Evolutionary conservation across 371 early-diverging fungal species (phyloP).

Genomic region (Funneliformis caledonium): DNA sequence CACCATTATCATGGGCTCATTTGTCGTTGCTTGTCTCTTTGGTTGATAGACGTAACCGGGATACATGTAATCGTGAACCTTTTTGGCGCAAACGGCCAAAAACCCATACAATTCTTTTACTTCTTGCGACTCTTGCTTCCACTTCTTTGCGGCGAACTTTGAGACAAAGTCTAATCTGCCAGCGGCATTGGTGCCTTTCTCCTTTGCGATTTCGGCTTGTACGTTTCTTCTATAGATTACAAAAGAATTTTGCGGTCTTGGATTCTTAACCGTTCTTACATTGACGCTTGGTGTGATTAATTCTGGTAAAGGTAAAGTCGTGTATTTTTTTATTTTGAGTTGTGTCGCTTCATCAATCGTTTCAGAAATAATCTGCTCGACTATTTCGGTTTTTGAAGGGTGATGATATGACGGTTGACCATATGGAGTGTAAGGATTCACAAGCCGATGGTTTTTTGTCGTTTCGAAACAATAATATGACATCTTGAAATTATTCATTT

Average conservation of each 20-base stretch:
- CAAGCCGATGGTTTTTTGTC: slow-evolving; percentile 4
- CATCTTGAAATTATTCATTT: slow-evolving; percentile 19
- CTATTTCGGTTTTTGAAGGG: slow-evolving; percentile 22
- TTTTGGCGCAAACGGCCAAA: slow-evolving; percentile 8
- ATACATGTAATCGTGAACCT: slow-evolving; percentile 23
- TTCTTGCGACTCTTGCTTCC: slow-evolving; percentile 35
- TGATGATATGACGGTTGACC: slow-evolving; percentile 5
- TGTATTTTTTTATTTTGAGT: slow-evolving; percentile 21
- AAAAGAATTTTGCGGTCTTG: slow-evolving; percentile 36
- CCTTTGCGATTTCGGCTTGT: slow-evolving; percentile 34
- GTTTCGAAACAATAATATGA: slow-evolving; percentile 32
- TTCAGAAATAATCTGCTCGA: slow-evolving; percentile 18
- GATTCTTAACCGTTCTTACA: slow-evolving; percentile 24
- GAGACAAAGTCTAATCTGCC: slow-evolving; percentile 30
- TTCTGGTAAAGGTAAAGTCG: slow-evolving; percentile 27
- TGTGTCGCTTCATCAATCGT: slow-evolving; percentile 12
- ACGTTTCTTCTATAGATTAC: slow-evolving; percentile 37
- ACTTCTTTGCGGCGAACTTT: slow-evolving; percentile 22
- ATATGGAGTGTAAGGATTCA: slow-evolving; percentile 6
- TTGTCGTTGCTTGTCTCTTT: slow-evolving; percentile 18
- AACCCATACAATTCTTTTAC: slow-evolving; percentile 18
- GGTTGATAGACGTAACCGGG: slow-evolving; percentile 38
- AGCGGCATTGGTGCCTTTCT: slow-evolving; percentile 6
- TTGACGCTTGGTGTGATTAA: slow-evolving; percentile 35
- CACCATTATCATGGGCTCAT: slow-evolving; percentile 30